These are phyloP conservation scores for Geotrichum candidum DNA, from an alignment of 1,139 yeast species.

Conservation along the genomic window DNA sequence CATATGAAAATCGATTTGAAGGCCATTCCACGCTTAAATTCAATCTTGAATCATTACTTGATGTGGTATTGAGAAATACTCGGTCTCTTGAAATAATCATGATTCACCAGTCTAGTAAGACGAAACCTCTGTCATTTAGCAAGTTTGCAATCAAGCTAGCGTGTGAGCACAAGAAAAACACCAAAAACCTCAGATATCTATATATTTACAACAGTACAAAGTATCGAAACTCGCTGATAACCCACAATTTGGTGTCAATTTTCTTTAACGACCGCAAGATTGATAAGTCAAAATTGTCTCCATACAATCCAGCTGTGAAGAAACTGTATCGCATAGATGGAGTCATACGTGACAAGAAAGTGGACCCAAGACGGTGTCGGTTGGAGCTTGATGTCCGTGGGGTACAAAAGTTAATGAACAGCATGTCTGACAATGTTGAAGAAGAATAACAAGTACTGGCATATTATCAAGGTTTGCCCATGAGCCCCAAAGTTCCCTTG, in stretches of 20 bases:
- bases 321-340: not conserved
- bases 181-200: not conserved
- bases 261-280: not conserved
- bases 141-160: not conserved
- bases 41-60: not conserved
- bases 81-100: not conserved
- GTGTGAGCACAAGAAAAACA: not conserved
- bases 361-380: not conserved
- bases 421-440: too few species aligned
- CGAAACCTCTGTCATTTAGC: not conserved
- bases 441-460: too few species aligned
- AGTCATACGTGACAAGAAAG: not conserved
- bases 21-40: not conserved
- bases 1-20: not conserved
- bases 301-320: not conserved
- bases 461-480: too few species aligned
- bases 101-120: not conserved
- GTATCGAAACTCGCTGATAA: not conserved
- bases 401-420: not conserved
- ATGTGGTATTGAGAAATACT: not conserved
- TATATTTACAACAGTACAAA: not conserved
- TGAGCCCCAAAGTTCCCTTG: too few species aligned
- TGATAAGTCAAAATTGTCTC: not conserved
- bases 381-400: not conserved
- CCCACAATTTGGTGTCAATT: not conserved